Evolutionary conservation across 192 early-diverging fungal genomes (phyloP), one percentile per base, ranked within the genome.

Genomic region (Mortierella alpina): DNA sequence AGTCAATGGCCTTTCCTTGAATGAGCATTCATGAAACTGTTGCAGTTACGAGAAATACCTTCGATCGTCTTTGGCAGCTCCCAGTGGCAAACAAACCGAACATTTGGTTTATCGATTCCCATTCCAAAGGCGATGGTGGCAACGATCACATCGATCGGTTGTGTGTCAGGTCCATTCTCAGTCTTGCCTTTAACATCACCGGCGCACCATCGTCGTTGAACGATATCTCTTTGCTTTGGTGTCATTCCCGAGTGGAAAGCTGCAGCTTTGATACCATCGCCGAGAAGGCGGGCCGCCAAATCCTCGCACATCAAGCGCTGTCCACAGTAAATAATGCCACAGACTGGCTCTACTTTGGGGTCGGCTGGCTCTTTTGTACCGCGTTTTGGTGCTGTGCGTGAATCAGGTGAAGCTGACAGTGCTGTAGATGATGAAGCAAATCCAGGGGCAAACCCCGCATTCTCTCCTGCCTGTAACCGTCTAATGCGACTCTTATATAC

Each of bases 71-170:
- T 90, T 4, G 93, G 89, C 44, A 94, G 61, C 39, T 88, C 89
- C 76, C 90, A 90, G 68, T 94, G 93, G 49, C 93, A 87, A 5
- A 94, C 90, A 63, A 89, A 91, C 20, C 92, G 87, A 10, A 92
- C 87, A 57, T 93, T 88, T 18, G 88, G 66, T 63, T 94, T 91
- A 62, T 94, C 89, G 20, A 93, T 90, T 15, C 92, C 92, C 88
- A 95, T 86, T 5, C 93, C 93, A 85, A 93, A 93, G 2, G 92
- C 92, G 22, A 93, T 89, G 0, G 93, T 95, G 11, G 93, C 93
- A 2, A 93, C 91, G 59, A 92, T 87, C 17, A 95, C 87, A 62
- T 94, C 86, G 1, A 93, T 53, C 5, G 77, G 70, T 7, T 63
- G 63, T 52, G 57, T 55, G 8, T 54, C 56, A 14, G 66, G 14